Conservation (phyloP, 306 rosid genomes). For the Castanea sativa region DNA sequence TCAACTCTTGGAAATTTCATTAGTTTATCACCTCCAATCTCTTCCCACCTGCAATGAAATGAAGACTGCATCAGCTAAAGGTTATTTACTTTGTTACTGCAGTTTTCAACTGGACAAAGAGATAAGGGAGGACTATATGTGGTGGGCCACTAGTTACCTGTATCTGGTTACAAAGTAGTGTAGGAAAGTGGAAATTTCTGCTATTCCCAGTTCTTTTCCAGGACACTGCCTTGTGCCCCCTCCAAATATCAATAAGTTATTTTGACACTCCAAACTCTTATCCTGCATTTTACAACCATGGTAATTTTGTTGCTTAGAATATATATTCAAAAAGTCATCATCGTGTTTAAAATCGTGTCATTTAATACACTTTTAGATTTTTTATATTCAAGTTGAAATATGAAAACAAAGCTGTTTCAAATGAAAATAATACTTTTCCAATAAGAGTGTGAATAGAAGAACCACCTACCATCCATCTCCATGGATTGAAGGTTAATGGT, state of each 20-base stretch:
- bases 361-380: too few relatives aligned
- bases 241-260: conserved; percentile 73
- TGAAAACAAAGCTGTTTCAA: too few relatives aligned
- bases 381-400: too few relatives aligned
- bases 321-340: neutral
- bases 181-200: conserved; percentile 82
- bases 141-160: conserved; percentile 49
- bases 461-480: conserved; percentile 94
- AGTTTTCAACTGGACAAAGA: neutral
- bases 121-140: neutral
- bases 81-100: neutral
- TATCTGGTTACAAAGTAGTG: conserved; percentile 92
- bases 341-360: too few relatives aligned
- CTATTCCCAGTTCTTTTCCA: conserved; percentile 89
- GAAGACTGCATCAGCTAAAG: neutral
- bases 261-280: conserved; percentile 54
- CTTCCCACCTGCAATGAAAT: conserved; percentile 80
- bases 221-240: conserved; percentile 93
- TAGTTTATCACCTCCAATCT: conserved; percentile 88
- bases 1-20: conserved; percentile 94
- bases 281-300: conserved; percentile 52
- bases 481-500: conserved; percentile 79
- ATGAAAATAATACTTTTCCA: too few relatives aligned
- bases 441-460: neutral
- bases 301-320: neutral